Evolutionary conservation across 2,329 filamentous ascomycete species (phyloP).

Genomic region (Diaporthe ampelina): DNA sequence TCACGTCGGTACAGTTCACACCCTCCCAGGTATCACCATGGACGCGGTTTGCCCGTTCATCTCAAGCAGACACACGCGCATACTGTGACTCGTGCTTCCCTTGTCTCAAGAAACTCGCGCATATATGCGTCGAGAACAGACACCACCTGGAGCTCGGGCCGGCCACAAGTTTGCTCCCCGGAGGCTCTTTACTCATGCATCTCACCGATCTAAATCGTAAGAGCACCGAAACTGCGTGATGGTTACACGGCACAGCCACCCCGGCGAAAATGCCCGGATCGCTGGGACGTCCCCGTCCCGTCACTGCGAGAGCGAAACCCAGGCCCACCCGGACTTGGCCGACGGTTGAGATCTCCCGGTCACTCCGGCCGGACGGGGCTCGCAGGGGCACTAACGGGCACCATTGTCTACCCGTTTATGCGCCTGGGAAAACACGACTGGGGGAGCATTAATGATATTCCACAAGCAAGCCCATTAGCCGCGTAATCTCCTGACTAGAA

Average conservation of each 20-base stretch:
- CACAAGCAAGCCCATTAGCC: constrained; percentile 12
- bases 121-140: constrained; percentile 26
- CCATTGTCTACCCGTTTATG: constrained; percentile 26
- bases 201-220: constrained; percentile 30
- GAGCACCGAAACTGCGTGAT: constrained; percentile 14
- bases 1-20: constrained; percentile 25
- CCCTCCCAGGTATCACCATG: constrained; percentile 18
- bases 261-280: constrained; percentile 22
- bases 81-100: constrained; percentile 15
- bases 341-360: constrained; percentile 34
- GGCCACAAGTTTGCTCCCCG: constrained; percentile 1
- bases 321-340: constrained; percentile 35
- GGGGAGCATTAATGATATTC: constrained; percentile 12
- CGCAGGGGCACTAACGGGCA: constrained; percentile 23
- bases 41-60: constrained; percentile 14
- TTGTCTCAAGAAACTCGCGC: constrained; percentile 12
- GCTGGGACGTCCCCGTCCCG: constrained; percentile 27
- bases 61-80: constrained; percentile 9
- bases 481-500: constrained; percentile 20
- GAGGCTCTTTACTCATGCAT: constrained; percentile 10
- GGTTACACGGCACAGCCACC: constrained; percentile 10
- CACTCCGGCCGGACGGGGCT: constrained; percentile 33
- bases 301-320: constrained; percentile 19
- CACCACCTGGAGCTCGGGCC: constrained; percentile 1
- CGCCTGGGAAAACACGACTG: constrained; percentile 9